Evolutionary conservation across 2,329 filamentous ascomycete species (phyloP).

Genomic region (Albophoma yamanashiensis): DNA sequence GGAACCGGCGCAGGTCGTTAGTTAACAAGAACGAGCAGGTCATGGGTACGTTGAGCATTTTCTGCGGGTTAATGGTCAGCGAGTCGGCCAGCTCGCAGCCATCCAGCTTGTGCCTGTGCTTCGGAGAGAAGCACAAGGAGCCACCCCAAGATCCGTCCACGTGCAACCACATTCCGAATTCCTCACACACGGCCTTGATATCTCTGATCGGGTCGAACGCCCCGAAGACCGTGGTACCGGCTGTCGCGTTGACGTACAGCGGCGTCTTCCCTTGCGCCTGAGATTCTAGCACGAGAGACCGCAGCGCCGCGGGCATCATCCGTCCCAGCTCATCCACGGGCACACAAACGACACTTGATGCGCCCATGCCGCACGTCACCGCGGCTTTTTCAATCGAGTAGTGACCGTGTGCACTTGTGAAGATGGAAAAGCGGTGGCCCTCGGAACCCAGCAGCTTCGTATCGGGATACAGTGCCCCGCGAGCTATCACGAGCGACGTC

Average conservation of each 20-base stretch:
- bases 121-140: slow-evolving; percentile 62
- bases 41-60: slow-evolving; percentile 86
- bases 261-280: slow-evolving; percentile 62
- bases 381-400: slow-evolving; percentile 91
- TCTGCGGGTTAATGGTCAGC: slow-evolving; percentile 85
- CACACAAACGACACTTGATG: slow-evolving; percentile 56
- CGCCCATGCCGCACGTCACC: slow-evolving; percentile 77
- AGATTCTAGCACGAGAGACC: slow-evolving; percentile 49
- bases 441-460: slow-evolving; percentile 66
- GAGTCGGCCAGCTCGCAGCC: slow-evolving; percentile 68
- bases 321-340: slow-evolving; percentile 60
- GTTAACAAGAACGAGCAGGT: slow-evolving; percentile 84
- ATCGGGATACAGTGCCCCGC: slow-evolving; percentile 71
- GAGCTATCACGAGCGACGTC: slow-evolving; percentile 73
- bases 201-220: slow-evolving; percentile 71
- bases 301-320: slow-evolving; percentile 58
- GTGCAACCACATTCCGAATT: slow-evolving; percentile 76
- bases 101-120: slow-evolving; percentile 50
- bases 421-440: slow-evolving; percentile 61
- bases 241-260: slow-evolving; percentile 89
- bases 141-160: slow-evolving; percentile 90
- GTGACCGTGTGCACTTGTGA: slow-evolving; percentile 81
- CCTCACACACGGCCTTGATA: slow-evolving; percentile 59
- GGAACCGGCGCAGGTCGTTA: slow-evolving; percentile 64
- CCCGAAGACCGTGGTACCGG: slow-evolving; percentile 84